A percentile compares a stretch with the other conserved stretches of the same genome.
Evolutionary conservation across 129 eudicot species (phyloP).

Genomic region (Tagetes patula): DNA sequence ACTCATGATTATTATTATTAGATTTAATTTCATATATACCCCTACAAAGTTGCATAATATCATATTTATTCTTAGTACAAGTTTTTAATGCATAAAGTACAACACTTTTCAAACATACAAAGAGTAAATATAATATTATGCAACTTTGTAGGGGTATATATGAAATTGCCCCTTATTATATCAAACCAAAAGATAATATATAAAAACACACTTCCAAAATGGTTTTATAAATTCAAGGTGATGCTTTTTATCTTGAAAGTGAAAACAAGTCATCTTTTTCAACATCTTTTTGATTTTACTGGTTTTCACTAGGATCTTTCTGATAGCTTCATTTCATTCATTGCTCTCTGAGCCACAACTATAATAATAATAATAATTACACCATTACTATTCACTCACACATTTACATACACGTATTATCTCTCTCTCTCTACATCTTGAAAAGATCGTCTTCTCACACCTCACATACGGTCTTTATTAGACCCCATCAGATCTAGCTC

Average conservation of each 20-base stretch:
- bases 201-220: not conserved
- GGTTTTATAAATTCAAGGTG: not conserved
- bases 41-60: too few relatives aligned
- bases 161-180: too few relatives aligned
- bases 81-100: too few relatives aligned
- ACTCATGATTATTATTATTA: too few relatives aligned
- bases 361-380: constrained; percentile 24
- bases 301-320: not conserved
- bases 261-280: not conserved
- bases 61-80: too few relatives aligned
- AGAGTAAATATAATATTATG: too few relatives aligned
- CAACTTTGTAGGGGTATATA: too few relatives aligned
- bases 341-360: constrained; percentile 15
- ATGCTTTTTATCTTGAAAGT: not conserved
- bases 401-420: not conserved
- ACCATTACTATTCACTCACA: constrained; percentile 25
- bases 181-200: too few relatives aligned
- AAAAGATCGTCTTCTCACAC: constrained; percentile 26
- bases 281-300: not conserved
- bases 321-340: not conserved
- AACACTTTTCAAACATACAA: too few relatives aligned
- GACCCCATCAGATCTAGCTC: constrained; percentile 35
- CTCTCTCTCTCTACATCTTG: constrained; percentile 30
- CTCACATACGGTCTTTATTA: constrained; percentile 23
- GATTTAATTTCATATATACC: too few relatives aligned